These are phyloP conservation scores for Aspergillus phoenicis DNA, from an alignment of 2,329 filamentous ascomycete genomes.

Conservation along the genomic window DNA sequence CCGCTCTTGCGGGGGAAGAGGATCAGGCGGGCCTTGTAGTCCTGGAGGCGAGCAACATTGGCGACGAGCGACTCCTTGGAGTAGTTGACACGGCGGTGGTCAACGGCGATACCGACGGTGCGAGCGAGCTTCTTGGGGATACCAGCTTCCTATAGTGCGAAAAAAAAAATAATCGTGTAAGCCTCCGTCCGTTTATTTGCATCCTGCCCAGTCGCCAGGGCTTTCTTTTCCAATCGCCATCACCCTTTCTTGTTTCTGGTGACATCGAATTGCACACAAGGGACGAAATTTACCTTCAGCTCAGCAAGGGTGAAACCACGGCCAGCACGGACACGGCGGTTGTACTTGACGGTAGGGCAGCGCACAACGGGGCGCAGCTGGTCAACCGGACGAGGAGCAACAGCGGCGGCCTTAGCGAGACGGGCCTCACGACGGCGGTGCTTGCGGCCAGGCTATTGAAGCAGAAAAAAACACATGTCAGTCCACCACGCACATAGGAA, in stretches of 20 bases:
- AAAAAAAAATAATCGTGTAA: constrained; percentile 27
- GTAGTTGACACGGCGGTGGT: constrained; percentile 94
- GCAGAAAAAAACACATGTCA: constrained; percentile 37
- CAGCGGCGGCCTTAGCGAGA: constrained; percentile 88
- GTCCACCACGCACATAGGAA: constrained; percentile 27
- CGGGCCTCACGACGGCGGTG: constrained; percentile 86
- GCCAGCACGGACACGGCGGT: constrained; percentile 93
- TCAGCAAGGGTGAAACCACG: constrained; percentile 97
- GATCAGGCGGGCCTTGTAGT: constrained; percentile 94
- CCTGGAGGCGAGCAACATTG: constrained; percentile 98
- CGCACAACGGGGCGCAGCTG: constrained; percentile 93
- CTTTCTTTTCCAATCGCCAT: background rate
- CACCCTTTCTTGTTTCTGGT: background rate
- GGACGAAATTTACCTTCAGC: constrained; percentile 75
- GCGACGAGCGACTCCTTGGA: constrained; percentile 89
- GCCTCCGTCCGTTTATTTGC: constrained; percentile 8
- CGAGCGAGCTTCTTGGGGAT: constrained; percentile 91
- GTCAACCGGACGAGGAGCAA: constrained; percentile 96
- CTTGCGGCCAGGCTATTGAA: constrained; percentile 89
- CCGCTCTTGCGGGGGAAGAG: constrained; percentile 95
- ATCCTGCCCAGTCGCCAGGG: background rate
- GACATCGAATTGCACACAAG: constrained; percentile 1
- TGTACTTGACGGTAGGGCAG: constrained; percentile 99
- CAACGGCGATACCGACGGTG: constrained; percentile 96
- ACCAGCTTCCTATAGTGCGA: constrained; percentile 73